Percentiles rank a stretch among this genome's conserved stretches.
Evolutionary conservation across 1,139 yeast genomes (phyloP).

Genomic region (Pichia sp.): DNA sequence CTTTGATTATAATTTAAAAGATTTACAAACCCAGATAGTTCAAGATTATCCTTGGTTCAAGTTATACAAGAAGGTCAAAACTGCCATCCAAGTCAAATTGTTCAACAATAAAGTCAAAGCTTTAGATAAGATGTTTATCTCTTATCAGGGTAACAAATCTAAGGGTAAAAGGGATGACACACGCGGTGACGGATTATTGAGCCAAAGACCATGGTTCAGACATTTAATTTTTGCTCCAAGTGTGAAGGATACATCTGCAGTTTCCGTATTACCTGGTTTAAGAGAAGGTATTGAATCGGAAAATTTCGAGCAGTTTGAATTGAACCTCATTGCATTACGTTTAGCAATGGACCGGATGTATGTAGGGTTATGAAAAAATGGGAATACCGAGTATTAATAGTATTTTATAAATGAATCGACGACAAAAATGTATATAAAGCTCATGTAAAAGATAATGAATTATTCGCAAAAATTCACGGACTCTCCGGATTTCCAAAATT

Average conservation of each 20-base stretch:
- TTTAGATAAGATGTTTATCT: conserved; percentile 43
- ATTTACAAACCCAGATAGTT: conserved; percentile 47
- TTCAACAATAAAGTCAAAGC: conserved; percentile 53
- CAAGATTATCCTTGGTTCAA: conserved; percentile 75
- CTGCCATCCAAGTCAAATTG: conserved; percentile 56
- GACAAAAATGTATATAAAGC: too few relatives aligned
- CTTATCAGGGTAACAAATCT: neutral
- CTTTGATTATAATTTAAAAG: conserved; percentile 27
- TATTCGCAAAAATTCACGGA: too few relatives aligned
- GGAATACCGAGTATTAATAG: too few relatives aligned
- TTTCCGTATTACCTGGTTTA: conserved; percentile 39
- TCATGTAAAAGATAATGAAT: too few relatives aligned
- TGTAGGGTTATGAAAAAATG: neutral
- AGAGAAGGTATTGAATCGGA: conserved; percentile 36
- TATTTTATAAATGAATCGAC: too few relatives aligned
- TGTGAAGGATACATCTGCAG: neutral
- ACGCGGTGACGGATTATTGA: conserved; percentile 25
- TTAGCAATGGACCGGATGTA: conserved; percentile 6
- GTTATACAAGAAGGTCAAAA: conserved; percentile 51
- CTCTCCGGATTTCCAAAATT: too few relatives aligned
- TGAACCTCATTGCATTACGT: conserved; percentile 17
- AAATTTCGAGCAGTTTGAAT: conserved; percentile 30
- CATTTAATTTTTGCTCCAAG: conserved; percentile 43
- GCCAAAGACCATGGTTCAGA: conserved; percentile 41
- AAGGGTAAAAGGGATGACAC: neutral